Base-by-base conservation (phyloP, 192 early-diverging fungal genomes). In the Pilobolus umbonatus region DNA sequence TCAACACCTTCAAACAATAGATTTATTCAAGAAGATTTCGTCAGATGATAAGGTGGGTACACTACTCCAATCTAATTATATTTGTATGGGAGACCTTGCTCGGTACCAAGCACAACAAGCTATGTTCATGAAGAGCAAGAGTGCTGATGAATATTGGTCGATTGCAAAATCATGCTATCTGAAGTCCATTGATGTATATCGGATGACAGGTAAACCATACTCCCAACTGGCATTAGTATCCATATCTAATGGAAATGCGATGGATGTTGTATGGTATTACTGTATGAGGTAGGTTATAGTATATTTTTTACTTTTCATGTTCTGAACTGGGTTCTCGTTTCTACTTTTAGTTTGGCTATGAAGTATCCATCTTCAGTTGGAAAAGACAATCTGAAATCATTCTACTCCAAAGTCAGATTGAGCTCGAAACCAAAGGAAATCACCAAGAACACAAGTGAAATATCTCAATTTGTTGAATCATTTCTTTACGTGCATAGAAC, bases 11-110 rank as follows among this genome's bases (percentile, higher is more conserved):
- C 24, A 32, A n/a, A 35, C 17, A 19, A 28, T 40, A 52, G 42
- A 59, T 53, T 22, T 74, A 12, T 67, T 69, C 35, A 57, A 57
- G 15, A 57, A 55, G 17, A 42, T 47, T 24, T 42, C 60, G 31
- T n/a, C n/a, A n/a, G 35, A 46, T 31, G 57, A 63, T 11, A 39
- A 57, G 31, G 45, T 52, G 7, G 55, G 26, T 11, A 12, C 24
- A 15, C 66, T 65, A 38, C 71, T 83, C 14, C 81, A 83, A 51
- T 68, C 70, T 17, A 77, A 76, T 31, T 77, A 75, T 29, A 69
- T 80, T 25, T 75, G 73, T 42, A 68, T 83, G 47, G 81, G 81
- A 15, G 81, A 83, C 48, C 50, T 83, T 28, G 78, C 78, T 8
- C 65, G 81, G 8, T 83, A 83, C 44, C 68, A 72, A 42, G 75